These are phyloP conservation scores for Rhodamnia argentea DNA, from an alignment of 345 rosid species.

Conservation along the genomic window DNA sequence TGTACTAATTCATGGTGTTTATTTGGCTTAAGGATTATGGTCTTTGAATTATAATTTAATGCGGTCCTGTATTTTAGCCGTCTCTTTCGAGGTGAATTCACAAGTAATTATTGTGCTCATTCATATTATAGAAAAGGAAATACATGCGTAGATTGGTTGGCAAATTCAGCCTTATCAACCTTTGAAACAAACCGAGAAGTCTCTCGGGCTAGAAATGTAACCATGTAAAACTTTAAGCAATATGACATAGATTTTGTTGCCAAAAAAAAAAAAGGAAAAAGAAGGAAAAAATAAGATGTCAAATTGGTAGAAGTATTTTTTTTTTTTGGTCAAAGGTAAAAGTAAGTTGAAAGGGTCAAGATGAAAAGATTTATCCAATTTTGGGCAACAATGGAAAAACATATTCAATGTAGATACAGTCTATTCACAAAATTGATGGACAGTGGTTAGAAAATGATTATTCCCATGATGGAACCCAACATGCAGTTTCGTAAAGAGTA, in stretches of 20 bases:
- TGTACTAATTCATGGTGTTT: neutral
- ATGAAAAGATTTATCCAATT: no score
- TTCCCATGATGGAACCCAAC: neutral
- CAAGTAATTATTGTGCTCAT: neutral
- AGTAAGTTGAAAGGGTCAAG: no score
- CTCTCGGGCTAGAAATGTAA: neutral
- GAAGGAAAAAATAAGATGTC: no score
- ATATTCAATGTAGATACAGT: no score
- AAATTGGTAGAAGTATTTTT: no score
- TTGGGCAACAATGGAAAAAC: no score
- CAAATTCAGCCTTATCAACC: neutral
- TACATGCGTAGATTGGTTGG: neutral
- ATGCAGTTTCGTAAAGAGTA: neutral
- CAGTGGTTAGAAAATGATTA: neutral
- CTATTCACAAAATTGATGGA: neutral
- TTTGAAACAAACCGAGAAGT: neutral
- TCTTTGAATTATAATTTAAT: neutral
- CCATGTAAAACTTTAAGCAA: no score
- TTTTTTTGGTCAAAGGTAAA: no score
- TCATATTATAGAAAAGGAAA: neutral
- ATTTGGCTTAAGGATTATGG: neutral
- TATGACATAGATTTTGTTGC: no score
- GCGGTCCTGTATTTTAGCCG: neutral
- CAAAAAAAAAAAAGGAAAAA: no score
- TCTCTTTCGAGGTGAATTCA: neutral